phyloP scores from a whole-genome alignment of 441 rosid species.

The Pelargonium citronellum region DNA sequence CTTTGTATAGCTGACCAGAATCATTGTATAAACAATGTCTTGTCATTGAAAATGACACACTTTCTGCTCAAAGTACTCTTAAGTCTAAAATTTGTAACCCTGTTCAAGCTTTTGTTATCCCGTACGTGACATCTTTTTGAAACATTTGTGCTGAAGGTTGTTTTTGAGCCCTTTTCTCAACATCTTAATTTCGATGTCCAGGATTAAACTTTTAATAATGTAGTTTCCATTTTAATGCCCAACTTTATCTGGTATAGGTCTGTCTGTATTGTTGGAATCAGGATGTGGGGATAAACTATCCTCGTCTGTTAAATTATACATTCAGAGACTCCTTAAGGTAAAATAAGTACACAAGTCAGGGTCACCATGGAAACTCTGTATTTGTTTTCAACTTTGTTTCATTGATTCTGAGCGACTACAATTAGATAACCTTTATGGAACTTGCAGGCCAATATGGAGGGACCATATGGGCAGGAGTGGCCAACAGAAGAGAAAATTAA shows the following conservation, averaged over 20 bases:
- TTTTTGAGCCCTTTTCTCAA: background rate
- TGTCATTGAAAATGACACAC: too few species aligned
- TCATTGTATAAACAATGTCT: too few species aligned
- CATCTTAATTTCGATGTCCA: background rate
- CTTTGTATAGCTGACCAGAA: too few species aligned
- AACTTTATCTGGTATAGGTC: constrained; percentile 31
- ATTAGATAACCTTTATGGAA: constrained; percentile 3
- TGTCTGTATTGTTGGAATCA: constrained; percentile 50
- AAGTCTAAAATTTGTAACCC: too few species aligned
- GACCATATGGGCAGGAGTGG: constrained; percentile 62
- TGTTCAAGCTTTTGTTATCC: too few species aligned
- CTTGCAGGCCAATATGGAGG: constrained; percentile 71
- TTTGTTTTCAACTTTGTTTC: background rate
- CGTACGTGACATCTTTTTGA: too few species aligned
- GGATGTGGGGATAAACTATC: constrained; percentile 65
- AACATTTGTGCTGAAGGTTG: background rate
- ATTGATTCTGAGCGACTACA: background rate
- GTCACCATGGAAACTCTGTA: background rate
- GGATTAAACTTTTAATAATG: background rate
- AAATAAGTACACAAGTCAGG: background rate
- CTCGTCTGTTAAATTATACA: constrained; percentile 38
- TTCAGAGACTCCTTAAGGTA: constrained; percentile 61
- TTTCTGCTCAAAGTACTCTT: too few species aligned
- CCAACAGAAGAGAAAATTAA: constrained; percentile 63
- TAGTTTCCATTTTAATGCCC: background rate